Conservation (phyloP, 148 eudicot species). For the Agrostemma githago region DNA sequence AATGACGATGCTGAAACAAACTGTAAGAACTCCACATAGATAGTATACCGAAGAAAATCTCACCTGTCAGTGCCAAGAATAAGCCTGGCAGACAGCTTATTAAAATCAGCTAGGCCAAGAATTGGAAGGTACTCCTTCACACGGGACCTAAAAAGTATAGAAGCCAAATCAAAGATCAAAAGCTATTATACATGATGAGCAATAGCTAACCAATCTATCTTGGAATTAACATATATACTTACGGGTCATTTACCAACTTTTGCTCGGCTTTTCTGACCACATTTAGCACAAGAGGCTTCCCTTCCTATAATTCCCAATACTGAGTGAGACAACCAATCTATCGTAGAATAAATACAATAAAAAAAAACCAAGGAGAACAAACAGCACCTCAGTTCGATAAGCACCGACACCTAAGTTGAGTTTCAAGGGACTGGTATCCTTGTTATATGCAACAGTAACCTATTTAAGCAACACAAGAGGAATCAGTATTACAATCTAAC, state of each 20-base stretch:
- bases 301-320: constrained; percentile 57
- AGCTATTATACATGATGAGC: constrained; percentile 1
- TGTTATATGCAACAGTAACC: constrained; percentile 79
- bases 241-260: constrained; percentile 77
- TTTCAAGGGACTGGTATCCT: constrained; percentile 58
- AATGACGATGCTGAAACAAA: background rate
- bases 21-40: background rate
- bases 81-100: constrained; percentile 83
- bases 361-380: background rate
- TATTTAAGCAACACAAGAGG: constrained; percentile 20
- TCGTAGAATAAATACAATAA: background rate
- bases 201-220: constrained; percentile 3
- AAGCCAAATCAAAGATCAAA: constrained; percentile 2
- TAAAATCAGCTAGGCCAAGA: constrained; percentile 87
- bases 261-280: constrained; percentile 89
- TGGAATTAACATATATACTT: constrained; percentile 15
- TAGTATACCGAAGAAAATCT: background rate
- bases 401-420: constrained; percentile 82
- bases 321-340: background rate
- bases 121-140: constrained; percentile 89
- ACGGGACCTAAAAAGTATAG: constrained; percentile 46
- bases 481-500: background rate
- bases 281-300: constrained; percentile 86
- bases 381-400: constrained; percentile 68
- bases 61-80: constrained; percentile 92